phyloP scores from a whole-genome alignment of 768 basidiomycete genomes.

The Pleurotus djamor region DNA sequence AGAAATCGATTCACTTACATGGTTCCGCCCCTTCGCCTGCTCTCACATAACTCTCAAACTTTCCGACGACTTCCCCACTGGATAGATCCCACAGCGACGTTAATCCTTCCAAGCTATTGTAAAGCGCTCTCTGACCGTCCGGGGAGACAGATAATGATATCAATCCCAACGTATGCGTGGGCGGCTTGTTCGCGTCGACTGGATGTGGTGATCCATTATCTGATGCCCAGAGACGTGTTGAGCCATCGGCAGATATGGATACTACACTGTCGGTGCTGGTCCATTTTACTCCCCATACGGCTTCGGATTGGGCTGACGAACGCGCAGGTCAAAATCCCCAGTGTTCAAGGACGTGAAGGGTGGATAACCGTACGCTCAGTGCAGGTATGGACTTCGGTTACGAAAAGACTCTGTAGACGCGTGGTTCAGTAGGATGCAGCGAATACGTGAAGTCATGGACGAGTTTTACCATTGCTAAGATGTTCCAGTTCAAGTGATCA shows the following conservation, averaged over 20 bases:
- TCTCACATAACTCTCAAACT: constrained; percentile 71
- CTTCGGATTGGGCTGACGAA: constrained; percentile 70
- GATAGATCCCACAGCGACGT: constrained; percentile 74
- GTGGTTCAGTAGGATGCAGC: too few species aligned
- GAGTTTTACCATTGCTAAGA: too few species aligned
- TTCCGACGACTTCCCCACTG: constrained; percentile 57
- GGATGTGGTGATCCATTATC: constrained; percentile 60
- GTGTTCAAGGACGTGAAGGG: constrained; percentile 19
- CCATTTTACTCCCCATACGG: constrained; percentile 80
- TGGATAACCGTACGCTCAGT: constrained; percentile 62
- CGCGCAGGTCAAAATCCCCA: neutral
- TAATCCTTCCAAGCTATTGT: constrained; percentile 83
- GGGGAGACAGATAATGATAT: constrained; percentile 75
- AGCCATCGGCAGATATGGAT: constrained; percentile 78
- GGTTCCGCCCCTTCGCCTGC: constrained; percentile 30
- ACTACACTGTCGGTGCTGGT: constrained; percentile 61
- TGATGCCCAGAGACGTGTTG: constrained; percentile 71
- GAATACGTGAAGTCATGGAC: too few species aligned
- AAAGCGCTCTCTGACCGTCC: constrained; percentile 64
- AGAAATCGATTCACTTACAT: constrained; percentile 50
- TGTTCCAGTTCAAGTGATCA: too few species aligned
- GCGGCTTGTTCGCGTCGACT: constrained; percentile 45
- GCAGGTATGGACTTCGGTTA: constrained; percentile 70
- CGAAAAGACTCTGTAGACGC: constrained; percentile 60
- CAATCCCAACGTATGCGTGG: constrained; percentile 83